Percentiles rank a stretch among this genome's conserved stretches.
phyloP scores from a whole-genome alignment of 352 stramenopile species.

The Globisporangium rhizosaccharum region DNA sequence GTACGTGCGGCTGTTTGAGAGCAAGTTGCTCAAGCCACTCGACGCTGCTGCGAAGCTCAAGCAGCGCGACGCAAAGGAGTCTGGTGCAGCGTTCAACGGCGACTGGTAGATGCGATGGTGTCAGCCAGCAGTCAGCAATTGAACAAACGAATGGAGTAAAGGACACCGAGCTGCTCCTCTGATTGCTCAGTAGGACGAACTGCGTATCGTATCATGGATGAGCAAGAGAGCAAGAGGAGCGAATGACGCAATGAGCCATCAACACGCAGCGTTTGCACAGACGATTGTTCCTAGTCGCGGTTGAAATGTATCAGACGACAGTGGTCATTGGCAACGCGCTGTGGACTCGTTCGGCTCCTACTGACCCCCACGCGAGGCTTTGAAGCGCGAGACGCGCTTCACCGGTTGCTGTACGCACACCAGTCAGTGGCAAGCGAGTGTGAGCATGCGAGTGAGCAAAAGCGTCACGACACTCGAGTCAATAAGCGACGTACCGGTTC shows the following conservation, averaged over 20 bases:
- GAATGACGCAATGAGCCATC: no score
- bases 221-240: background rate
- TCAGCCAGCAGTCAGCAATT: no score
- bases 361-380: constrained; percentile 34
- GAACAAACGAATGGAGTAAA: background rate
- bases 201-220: background rate
- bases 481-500: constrained; percentile 47
- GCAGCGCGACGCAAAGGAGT: constrained; percentile 62
- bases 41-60: constrained; percentile 60
- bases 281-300: no score
- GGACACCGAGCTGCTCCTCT: background rate
- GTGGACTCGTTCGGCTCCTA: background rate
- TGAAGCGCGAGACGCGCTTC: constrained; percentile 82
- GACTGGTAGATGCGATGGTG: constrained; percentile 51
- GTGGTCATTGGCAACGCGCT: no score
- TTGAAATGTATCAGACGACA: no score
- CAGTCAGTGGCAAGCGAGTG: background rate
- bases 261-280: no score
- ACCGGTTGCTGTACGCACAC: constrained; percentile 53
- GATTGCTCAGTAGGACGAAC: no score
- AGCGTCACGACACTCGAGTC: background rate
- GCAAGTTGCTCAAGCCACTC: constrained; percentile 65
- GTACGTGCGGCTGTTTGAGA: constrained; percentile 74
- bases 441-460: constrained; percentile 5
- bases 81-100: constrained; percentile 61